phyloP scores from a whole-genome alignment of 2,329 filamentous ascomycete species.

The Ophiognomonia clavigignenti-juglandacearum region DNA sequence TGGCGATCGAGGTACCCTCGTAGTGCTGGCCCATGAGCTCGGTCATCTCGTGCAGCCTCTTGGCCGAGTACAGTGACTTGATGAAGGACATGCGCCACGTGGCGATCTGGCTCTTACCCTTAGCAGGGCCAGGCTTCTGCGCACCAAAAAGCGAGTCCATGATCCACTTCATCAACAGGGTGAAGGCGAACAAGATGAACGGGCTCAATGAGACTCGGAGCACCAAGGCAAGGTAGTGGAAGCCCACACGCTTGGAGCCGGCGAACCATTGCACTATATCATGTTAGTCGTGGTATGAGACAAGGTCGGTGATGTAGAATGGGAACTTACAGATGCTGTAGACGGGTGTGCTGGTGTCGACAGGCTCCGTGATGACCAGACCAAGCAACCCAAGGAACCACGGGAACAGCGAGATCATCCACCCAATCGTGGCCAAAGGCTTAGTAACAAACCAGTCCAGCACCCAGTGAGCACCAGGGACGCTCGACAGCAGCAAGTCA shows the following conservation, averaged over 20 bases:
- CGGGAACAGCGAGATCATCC: constrained; percentile 39
- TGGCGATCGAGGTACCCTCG: constrained; percentile 45
- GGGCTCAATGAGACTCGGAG: constrained; percentile 36
- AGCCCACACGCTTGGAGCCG: constrained; percentile 38
- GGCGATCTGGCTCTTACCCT: constrained; percentile 29
- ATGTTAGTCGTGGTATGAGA: not conserved
- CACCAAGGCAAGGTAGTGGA: constrained; percentile 43
- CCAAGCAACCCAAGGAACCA: constrained; percentile 40
- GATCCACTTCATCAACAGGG: constrained; percentile 33
- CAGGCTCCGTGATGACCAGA: constrained; percentile 35
- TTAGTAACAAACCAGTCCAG: constrained; percentile 36
- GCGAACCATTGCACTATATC: constrained; percentile 38
- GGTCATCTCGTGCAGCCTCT: constrained; percentile 41
- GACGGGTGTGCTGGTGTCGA: constrained; percentile 29
- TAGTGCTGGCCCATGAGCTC: constrained; percentile 51
- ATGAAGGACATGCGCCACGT: constrained; percentile 41
- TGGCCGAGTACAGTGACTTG: constrained; percentile 37
- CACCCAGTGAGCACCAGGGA: constrained; percentile 39
- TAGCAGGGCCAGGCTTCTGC: constrained; percentile 27
- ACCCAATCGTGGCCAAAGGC: constrained; percentile 35
- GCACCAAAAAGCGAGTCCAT: constrained; percentile 37
- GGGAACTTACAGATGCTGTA: constrained; percentile 32
- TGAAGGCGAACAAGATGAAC: constrained; percentile 38
- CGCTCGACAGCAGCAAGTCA: constrained; percentile 32
- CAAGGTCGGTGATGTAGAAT: not conserved